A percentile compares a stretch with the other conserved stretches of the same genome.
Conservation (phyloP, 805 yeast species). For the Ogataea wickerhamii region DNA sequence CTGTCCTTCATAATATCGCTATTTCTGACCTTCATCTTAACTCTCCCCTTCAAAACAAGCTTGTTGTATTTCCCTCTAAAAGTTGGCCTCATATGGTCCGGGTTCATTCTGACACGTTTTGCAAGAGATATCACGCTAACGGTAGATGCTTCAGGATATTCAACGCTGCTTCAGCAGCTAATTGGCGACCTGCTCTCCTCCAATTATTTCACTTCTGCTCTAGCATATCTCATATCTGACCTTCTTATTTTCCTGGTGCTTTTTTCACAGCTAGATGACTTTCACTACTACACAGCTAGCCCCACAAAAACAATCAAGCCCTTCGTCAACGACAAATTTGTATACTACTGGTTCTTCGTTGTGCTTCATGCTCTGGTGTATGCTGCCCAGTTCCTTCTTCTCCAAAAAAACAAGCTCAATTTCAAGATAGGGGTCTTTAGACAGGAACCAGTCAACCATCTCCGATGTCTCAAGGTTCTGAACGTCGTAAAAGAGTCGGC, state of each 20-base stretch:
- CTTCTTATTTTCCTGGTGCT: conserved; percentile 16
- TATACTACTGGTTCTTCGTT: conserved; percentile 49
- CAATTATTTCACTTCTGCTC: conserved; percentile 18
- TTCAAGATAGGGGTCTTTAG: conserved; percentile 43
- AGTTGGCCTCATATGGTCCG: conserved; percentile 24
- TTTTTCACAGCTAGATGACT: conserved; percentile 19
- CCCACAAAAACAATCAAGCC: conserved; percentile 40
- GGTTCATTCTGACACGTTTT: conserved; percentile 27
- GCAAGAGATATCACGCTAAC: conserved; percentile 28
- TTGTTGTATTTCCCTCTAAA: conserved; percentile 25
- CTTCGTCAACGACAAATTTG: conserved; percentile 40
- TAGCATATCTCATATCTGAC: conserved; percentile 23
- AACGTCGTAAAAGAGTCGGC: conserved; percentile 38
- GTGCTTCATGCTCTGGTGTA: conserved; percentile 42
- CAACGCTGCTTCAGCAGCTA: conserved; percentile 25
- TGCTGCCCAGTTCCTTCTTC: conserved; percentile 45
- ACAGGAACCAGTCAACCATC: conserved; percentile 36
- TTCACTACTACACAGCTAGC: conserved; percentile 29
- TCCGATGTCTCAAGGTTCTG: conserved; percentile 23
- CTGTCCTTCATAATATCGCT: conserved; percentile 24
- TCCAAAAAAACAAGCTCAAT: conserved; percentile 52
- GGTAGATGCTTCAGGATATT: conserved; percentile 23
- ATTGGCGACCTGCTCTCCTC: conserved; percentile 24
- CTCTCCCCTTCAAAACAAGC: conserved; percentile 21
- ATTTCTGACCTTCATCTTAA: conserved; percentile 16